phyloP scores from a whole-genome alignment of 768 basidiomycete genomes.

The Sistotremastrum niveocremeum region DNA sequence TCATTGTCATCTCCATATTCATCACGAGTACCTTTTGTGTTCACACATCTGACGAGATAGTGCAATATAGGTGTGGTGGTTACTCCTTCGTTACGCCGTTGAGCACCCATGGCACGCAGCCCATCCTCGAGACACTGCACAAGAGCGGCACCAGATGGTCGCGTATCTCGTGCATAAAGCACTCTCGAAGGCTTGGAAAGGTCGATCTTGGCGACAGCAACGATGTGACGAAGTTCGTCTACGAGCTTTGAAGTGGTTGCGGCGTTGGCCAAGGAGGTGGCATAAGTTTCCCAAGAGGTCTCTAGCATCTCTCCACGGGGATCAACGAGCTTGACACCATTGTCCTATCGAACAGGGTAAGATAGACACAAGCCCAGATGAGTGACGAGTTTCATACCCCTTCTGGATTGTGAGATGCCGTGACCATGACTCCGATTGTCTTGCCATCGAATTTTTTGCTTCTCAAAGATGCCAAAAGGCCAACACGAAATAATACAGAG shows the following conservation, averaged over 20 bases:
- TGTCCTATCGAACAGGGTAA: constrained; percentile 47
- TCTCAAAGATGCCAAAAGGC: constrained; percentile 75
- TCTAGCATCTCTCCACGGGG: constrained; percentile 97
- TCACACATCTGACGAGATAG: constrained; percentile 83
- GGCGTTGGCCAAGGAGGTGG: constrained; percentile 80
- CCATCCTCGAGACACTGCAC: constrained; percentile 74
- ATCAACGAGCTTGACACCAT: constrained; percentile 97
- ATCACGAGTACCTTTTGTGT: constrained; percentile 68
- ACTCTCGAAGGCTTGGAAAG: constrained; percentile 65
- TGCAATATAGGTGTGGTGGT: constrained; percentile 93
- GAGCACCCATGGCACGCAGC: constrained; percentile 55
- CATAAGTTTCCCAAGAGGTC: constrained; percentile 80
- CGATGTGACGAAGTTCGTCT: constrained; percentile 43
- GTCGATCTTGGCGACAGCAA: constrained; percentile 60
- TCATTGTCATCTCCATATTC: constrained; percentile 70
- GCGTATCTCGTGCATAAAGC: constrained; percentile 87
- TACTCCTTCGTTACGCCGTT: constrained; percentile 63
- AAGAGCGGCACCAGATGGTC: constrained; percentile 71
- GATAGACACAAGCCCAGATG: not conserved
- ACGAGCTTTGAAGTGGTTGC: constrained; percentile 61
- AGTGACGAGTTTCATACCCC: constrained; percentile 33
- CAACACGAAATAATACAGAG: constrained; percentile 89
- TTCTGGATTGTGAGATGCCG: constrained; percentile 99
- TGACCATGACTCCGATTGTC: constrained; percentile 96
- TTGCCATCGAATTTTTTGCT: constrained; percentile 88